phyloP scores from a whole-genome alignment of 495 filamentous ascomycete species.

The Hypoxylon fuscum region DNA sequence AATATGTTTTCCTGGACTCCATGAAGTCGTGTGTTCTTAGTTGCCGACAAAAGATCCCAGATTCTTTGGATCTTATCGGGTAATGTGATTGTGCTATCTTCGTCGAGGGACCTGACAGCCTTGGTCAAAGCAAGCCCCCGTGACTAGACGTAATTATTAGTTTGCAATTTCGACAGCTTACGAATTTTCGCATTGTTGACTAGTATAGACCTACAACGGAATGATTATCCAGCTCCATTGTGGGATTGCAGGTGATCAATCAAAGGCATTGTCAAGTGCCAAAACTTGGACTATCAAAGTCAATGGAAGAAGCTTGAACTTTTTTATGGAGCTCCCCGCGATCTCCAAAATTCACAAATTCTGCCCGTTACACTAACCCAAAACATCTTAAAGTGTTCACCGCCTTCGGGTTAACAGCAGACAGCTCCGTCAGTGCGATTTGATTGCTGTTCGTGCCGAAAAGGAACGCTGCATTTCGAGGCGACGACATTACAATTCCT shows the following conservation, averaged over 20 bases:
- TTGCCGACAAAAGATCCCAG: slow-evolving; percentile 46
- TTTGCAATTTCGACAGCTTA: slow-evolving; percentile 1
- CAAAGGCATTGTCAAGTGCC: slow-evolving; percentile 29
- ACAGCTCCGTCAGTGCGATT: slow-evolving; percentile 22
- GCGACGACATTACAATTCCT: slow-evolving; percentile 15
- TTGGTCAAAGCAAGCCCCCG: slow-evolving; percentile 40
- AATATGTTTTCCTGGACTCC: slow-evolving; percentile 58
- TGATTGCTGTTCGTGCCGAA: slow-evolving; percentile 26
- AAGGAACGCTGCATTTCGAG: slow-evolving; percentile 15
- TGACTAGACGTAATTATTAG: slow-evolving; percentile 33
- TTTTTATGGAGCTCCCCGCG: slow-evolving; percentile 40
- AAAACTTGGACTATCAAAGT: slow-evolving; percentile 2
- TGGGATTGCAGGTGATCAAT: slow-evolving; percentile 18
- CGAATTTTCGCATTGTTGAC: not conserved
- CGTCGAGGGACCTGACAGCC: slow-evolving; percentile 50
- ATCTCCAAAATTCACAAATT: slow-evolving; percentile 47
- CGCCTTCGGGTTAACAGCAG: slow-evolving; percentile 47
- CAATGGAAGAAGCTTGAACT: slow-evolving; percentile 26
- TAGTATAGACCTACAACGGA: slow-evolving; percentile 22
- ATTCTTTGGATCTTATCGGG: slow-evolving; percentile 52
- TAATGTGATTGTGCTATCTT: slow-evolving; percentile 46
- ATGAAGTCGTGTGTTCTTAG: slow-evolving; percentile 48
- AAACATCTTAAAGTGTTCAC: slow-evolving; percentile 36
- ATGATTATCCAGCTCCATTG: slow-evolving; percentile 41
- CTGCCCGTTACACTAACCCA: slow-evolving; percentile 44